Evolutionary conservation across 1,139 yeast species (phyloP).

Genomic region (Zhuliangozyma parablackwelliae): DNA sequence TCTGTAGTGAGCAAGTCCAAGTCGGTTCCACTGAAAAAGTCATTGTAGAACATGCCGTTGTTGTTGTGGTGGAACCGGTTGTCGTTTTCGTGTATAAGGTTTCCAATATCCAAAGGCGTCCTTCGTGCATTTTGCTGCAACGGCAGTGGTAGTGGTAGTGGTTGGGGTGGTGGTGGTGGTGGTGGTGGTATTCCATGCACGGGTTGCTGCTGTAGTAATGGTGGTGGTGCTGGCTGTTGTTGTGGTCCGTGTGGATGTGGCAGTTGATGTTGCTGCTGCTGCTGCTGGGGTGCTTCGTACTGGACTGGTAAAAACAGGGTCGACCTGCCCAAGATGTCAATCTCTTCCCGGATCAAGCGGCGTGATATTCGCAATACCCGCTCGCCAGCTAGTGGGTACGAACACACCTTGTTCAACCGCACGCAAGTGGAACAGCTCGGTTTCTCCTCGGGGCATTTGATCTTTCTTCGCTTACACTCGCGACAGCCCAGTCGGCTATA

Average conservation of each 20-base stretch:
- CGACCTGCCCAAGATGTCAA: constrained; percentile 8
- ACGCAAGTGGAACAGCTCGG: constrained; percentile 42
- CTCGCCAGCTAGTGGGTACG: constrained; percentile 19
- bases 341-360: constrained; percentile 10
- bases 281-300: constrained; percentile 3
- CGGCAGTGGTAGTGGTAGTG: neutral
- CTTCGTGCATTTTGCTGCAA: neutral
- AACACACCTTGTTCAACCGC: constrained; percentile 18
- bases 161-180: neutral
- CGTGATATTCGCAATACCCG: constrained; percentile 14
- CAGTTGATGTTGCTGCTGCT: neutral
- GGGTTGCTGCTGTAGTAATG: neutral
- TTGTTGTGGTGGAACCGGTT: neutral
- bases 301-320: constrained; percentile 11
- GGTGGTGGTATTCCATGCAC: neutral
- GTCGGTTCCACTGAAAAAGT: constrained; percentile 15
- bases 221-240: neutral
- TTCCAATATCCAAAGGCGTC: constrained; percentile 8
- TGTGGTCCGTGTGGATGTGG: neutral
- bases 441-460: constrained; percentile 48
- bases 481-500: constrained; percentile 18
- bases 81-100: constrained; percentile 6
- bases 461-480: constrained; percentile 26
- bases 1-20: constrained; percentile 26
- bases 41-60: neutral